These are phyloP conservation scores for Suillus subaureus DNA, from an alignment of 768 basidiomycete genomes.

Conservation along the genomic window DNA sequence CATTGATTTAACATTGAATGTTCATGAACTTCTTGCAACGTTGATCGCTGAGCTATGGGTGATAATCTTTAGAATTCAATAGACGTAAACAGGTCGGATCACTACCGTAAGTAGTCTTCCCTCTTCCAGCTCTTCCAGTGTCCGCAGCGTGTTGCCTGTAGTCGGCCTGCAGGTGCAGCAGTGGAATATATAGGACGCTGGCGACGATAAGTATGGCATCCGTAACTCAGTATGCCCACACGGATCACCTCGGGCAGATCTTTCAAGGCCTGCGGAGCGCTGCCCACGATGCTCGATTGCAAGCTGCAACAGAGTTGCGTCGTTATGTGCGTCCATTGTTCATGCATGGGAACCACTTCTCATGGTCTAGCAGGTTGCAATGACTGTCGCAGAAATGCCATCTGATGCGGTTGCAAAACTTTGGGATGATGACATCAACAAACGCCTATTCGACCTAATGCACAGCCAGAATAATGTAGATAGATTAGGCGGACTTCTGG, in stretches of 20 bases:
- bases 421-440: too few relatives aligned
- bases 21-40: too few relatives aligned
- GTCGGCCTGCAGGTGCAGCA: conserved; percentile 4
- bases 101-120: conserved; percentile 1
- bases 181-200: conserved; percentile 11
- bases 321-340: conserved; percentile 60
- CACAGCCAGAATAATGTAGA: too few relatives aligned
- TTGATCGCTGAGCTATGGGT: neutral
- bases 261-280: too few relatives aligned
- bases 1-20: neutral
- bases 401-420: conserved; percentile 45
- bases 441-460: too few relatives aligned
- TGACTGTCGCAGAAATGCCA: conserved; percentile 78
- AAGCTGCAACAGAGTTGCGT: too few relatives aligned
- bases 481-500: too few relatives aligned
- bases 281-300: too few relatives aligned
- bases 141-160: neutral
- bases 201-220: conserved; percentile 40
- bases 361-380: conserved; percentile 56
- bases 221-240: too few relatives aligned
- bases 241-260: too few relatives aligned
- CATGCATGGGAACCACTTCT: conserved; percentile 14
- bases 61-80: conserved; percentile 28
- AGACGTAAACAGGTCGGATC: conserved; percentile 30
- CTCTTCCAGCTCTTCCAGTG: neutral